Evolutionary conservation across 768 basidiomycete species (phyloP).

Genomic region (Phaffia australis): DNA sequence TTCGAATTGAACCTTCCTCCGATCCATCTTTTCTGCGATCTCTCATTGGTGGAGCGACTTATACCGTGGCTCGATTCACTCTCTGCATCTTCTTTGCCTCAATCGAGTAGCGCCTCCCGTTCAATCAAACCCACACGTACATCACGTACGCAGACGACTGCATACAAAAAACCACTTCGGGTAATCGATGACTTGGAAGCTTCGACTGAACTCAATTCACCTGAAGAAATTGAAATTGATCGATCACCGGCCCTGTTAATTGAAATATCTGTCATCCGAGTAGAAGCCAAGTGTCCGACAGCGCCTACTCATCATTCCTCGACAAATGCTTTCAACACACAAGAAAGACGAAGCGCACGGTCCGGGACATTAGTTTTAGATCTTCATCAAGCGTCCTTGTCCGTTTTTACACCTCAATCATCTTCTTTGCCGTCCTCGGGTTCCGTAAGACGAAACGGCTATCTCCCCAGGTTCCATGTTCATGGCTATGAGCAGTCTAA

Average conservation of each 20-base stretch:
- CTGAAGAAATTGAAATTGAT: too few species aligned
- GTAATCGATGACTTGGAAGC: constrained; percentile 15
- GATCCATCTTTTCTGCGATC: constrained; percentile 66
- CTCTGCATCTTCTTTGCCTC: constrained; percentile 27
- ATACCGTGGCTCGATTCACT: constrained; percentile 47
- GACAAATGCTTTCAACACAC: too few species aligned
- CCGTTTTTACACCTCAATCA: not conserved
- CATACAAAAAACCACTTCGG: not conserved
- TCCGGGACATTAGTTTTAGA: constrained; percentile 21
- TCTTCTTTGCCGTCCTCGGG: not conserved
- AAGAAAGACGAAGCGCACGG: constrained; percentile 14
- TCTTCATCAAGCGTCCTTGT: constrained; percentile 4
- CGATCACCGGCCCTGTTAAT: not conserved
- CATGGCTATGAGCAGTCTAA: too few species aligned
- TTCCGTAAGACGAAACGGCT: not conserved
- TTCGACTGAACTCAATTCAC: not conserved
- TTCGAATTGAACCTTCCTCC: constrained; percentile 4
- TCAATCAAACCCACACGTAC: constrained; percentile 38
- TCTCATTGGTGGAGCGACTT: constrained; percentile 41
- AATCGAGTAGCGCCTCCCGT: constrained; percentile 39
- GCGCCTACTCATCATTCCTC: constrained; percentile 38
- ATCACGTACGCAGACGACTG: too few species aligned
- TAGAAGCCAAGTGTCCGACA: constrained; percentile 59
- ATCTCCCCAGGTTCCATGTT: not conserved
- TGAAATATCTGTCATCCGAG: constrained; percentile 49